Percentiles rank a stretch among this genome's conserved stretches.
Conservation (phyloP, 2,329 filamentous ascomycete genomes). For the Drechslerella coelobrocha region DNA sequence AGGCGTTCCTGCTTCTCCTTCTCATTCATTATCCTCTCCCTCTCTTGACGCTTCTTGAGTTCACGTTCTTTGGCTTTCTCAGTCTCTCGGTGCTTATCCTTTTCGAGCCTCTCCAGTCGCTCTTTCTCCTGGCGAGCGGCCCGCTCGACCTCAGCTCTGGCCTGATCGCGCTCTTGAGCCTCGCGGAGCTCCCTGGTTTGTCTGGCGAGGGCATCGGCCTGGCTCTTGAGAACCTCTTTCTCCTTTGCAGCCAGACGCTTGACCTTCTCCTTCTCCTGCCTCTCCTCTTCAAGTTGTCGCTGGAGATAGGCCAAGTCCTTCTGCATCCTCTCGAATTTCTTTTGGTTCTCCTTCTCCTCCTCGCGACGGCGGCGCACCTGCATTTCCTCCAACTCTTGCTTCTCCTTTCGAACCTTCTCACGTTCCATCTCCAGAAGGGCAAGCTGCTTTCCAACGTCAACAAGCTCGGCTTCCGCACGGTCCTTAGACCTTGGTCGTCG, state of each 20-base stretch:
- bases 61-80: slow-evolving; percentile 45
- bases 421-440: slow-evolving; percentile 46
- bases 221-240: slow-evolving; percentile 37
- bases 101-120: slow-evolving; percentile 34
- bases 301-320: slow-evolving; percentile 38
- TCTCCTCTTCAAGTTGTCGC: slow-evolving; percentile 40
- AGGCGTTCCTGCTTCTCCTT: slow-evolving; percentile 46
- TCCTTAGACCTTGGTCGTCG: slow-evolving; percentile 46
- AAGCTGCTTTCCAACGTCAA: slow-evolving; percentile 47
- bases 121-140: slow-evolving; percentile 45
- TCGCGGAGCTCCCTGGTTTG: slow-evolving; percentile 46
- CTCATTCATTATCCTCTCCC: slow-evolving; percentile 41
- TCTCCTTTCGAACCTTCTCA: slow-evolving; percentile 46
- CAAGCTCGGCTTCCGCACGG: slow-evolving; percentile 43
- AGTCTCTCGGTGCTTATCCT: slow-evolving; percentile 33
- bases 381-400: slow-evolving; percentile 39
- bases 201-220: slow-evolving; percentile 30
- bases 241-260: slow-evolving; percentile 43
- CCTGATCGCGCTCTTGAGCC: slow-evolving; percentile 45
- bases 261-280: slow-evolving; percentile 42
- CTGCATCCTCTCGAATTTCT: slow-evolving; percentile 48
- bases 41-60: slow-evolving; percentile 38
- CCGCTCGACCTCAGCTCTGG: slow-evolving; percentile 44
- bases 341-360: slow-evolving; percentile 43
- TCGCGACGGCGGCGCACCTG: slow-evolving; percentile 33